Evolutionary conservation across 2,329 filamentous ascomycete genomes (phyloP).

Genomic region (Gaeumannomyces tritici): DNA sequence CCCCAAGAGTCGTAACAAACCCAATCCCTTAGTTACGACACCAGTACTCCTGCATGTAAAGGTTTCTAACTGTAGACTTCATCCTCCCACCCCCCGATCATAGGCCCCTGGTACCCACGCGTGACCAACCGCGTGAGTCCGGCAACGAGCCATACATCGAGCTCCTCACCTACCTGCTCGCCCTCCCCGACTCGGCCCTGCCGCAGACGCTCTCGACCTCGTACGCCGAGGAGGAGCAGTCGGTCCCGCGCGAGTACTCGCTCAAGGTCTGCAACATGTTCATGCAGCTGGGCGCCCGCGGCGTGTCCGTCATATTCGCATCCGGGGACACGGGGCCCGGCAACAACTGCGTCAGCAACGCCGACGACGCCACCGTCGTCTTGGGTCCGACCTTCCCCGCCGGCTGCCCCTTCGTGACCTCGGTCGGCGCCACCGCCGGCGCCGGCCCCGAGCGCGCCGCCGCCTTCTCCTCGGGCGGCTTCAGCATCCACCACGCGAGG

Average conservation of each 20-base stretch:
- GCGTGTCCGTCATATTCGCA: slow-evolving; percentile 54
- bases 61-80: no score
- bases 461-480: slow-evolving; percentile 29
- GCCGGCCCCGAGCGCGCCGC: slow-evolving; percentile 16
- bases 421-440: slow-evolving; percentile 48
- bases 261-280: slow-evolving; percentile 53
- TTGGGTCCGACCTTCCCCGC: slow-evolving; percentile 28
- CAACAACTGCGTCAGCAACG: slow-evolving; percentile 50
- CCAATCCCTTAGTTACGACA: not conserved
- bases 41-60: no score
- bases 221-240: slow-evolving; percentile 60
- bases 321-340: slow-evolving; percentile 52
- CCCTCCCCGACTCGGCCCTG: slow-evolving; percentile 36
- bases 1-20: slow-evolving; percentile 14
- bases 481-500: slow-evolving; percentile 33
- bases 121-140: slow-evolving; percentile 36
- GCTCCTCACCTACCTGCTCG: slow-evolving; percentile 49
- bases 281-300: slow-evolving; percentile 56
- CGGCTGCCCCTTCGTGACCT: slow-evolving; percentile 28
- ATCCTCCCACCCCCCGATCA: no score
- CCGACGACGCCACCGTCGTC: slow-evolving; percentile 23
- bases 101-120: slow-evolving; percentile 45
- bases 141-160: slow-evolving; percentile 63
- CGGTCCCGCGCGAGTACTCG: slow-evolving; percentile 50
- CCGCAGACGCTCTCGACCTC: slow-evolving; percentile 56